Percentiles rank a stretch among this genome's conserved stretches.
These are phyloP conservation scores for Nakazawaea peltata DNA, from an alignment of 805 yeast species.

Conservation along the genomic window DNA sequence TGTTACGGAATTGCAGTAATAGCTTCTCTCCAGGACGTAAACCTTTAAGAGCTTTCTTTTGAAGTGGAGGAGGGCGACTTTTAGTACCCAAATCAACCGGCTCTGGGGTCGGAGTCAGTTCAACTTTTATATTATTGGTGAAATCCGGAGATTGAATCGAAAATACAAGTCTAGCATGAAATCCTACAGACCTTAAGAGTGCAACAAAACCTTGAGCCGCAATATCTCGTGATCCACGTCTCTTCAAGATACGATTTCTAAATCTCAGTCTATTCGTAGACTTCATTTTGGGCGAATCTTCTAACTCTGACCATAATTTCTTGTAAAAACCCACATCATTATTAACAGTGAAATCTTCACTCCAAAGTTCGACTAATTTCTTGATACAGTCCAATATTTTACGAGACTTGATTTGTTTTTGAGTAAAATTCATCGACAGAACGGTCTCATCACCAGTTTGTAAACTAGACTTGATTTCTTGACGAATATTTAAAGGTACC, in stretches of 20 bases:
- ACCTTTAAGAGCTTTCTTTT: conserved; percentile 3
- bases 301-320: conserved; percentile 42
- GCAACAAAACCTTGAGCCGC: conserved; percentile 87
- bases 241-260: conserved; percentile 26
- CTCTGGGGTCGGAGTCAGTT: conserved; percentile 10
- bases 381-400: conserved; percentile 72
- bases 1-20: conserved; percentile 19
- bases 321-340: conserved; percentile 26
- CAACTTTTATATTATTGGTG: conserved; percentile 28
- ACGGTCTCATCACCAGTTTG: no score
- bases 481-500: no score
- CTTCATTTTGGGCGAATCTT: conserved; percentile 7
- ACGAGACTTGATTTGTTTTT: conserved; percentile 42
- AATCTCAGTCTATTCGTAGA: conserved; percentile 26
- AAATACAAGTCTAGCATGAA: conserved; percentile 67
- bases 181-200: conserved; percentile 58
- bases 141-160: conserved; percentile 91
- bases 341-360: conserved; percentile 40
- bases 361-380: conserved; percentile 58
- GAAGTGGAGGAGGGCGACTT: conserved; percentile 4
- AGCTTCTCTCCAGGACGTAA: conserved; percentile 20
- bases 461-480: no score
- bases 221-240: conserved; percentile 67
- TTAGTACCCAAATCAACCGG: conserved; percentile 8
- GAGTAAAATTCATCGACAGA: conserved; percentile 1